Base-by-base conservation (phyloP, 1,284 basidiomycete genomes). In the Anthracocystis setariae region DNA sequence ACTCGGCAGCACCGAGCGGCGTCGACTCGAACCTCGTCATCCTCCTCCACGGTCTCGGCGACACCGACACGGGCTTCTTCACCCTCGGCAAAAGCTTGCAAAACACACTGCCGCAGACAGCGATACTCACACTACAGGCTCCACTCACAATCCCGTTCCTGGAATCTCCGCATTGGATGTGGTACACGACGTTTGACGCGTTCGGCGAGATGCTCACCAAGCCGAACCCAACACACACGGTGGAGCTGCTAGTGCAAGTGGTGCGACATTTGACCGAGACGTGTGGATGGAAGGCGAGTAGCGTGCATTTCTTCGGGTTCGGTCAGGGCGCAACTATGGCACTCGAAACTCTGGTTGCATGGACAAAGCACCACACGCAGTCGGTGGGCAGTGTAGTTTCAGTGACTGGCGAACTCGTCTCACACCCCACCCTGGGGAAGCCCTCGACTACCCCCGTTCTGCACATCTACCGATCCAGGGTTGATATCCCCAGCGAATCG, bases 231-330 rank as follows among this genome's bases (percentile, higher is more conserved):
- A 89, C 89, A 0, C 84, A 87, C 1, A 89, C 89, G 0, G 84
- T 91, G 42, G 85, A 87, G 3, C 81, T 89, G 18, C 82, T 94
- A 21, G 79, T 83, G 2, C 84, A 82, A 10, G 84, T 90, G 21
- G 71, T 92, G 53, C 79, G 84, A 9, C 86, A 90, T 71, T 87
- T 95, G 46, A 52, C 48, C 13, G 85, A 85, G 5, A 69, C 82
- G 2, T 78, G 76, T 29, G 90, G 90, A 69, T 95, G 93, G 93
- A 84, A 87, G 0, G 74, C 86, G 0, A 72, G 87, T 5, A 85
- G 87, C 18, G 90, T 96, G 20, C 93, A 96, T 81, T 78, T 94
- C 13, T 92, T 95, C 73, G 93, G 93, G 5, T 96, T 93, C 76
- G 92, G 88, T 0, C 93, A 96, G 82, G 93, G 93, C 0, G 93